Conservation (phyloP, 164 flowering plant genomes). For the Dillenia suffruticosa region DNA sequence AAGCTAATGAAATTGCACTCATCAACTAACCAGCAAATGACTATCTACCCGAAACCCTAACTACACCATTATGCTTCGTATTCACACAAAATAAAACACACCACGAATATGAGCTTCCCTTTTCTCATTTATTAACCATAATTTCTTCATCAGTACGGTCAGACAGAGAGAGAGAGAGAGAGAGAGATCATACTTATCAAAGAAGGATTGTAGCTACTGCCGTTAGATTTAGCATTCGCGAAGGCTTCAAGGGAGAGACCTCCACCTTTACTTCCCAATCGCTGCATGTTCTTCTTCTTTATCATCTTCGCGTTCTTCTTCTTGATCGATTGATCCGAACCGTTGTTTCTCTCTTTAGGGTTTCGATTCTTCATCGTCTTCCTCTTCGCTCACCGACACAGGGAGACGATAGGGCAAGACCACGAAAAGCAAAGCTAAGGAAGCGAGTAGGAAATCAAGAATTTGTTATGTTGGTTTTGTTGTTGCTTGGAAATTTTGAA, state of each 20-base stretch:
- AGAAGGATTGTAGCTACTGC: slow-evolving; percentile 28
- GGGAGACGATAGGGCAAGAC: too few relatives aligned
- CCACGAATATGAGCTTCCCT: too few relatives aligned
- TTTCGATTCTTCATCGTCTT: slow-evolving; percentile 17
- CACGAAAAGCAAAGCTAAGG: background rate
- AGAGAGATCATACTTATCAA: slow-evolving; percentile 17
- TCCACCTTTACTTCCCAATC: slow-evolving; percentile 66
- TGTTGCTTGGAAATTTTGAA: too few relatives aligned
- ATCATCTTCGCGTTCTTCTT: slow-evolving; percentile 7
- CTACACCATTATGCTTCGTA: too few relatives aligned
- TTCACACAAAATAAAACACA: too few relatives aligned
- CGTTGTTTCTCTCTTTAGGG: slow-evolving; percentile 7
- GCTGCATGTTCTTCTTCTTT: slow-evolving; percentile 47
- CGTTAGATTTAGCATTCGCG: slow-evolving; percentile 56
- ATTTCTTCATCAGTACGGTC: too few relatives aligned
- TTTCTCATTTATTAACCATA: too few relatives aligned
- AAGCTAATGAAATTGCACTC: too few relatives aligned
- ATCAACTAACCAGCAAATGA: too few relatives aligned
- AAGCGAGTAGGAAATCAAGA: background rate
- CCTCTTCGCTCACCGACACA: too few relatives aligned
- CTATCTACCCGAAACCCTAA: too few relatives aligned
- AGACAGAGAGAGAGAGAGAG: background rate
- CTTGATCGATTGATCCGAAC: slow-evolving; percentile 14
- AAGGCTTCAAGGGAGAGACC: slow-evolving; percentile 78
- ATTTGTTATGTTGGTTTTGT: too few relatives aligned